Percentiles rank a stretch among this genome's conserved stretches.
phyloP scores from a whole-genome alignment of 805 yeast genomes.

The Candida fluviatilis region DNA sequence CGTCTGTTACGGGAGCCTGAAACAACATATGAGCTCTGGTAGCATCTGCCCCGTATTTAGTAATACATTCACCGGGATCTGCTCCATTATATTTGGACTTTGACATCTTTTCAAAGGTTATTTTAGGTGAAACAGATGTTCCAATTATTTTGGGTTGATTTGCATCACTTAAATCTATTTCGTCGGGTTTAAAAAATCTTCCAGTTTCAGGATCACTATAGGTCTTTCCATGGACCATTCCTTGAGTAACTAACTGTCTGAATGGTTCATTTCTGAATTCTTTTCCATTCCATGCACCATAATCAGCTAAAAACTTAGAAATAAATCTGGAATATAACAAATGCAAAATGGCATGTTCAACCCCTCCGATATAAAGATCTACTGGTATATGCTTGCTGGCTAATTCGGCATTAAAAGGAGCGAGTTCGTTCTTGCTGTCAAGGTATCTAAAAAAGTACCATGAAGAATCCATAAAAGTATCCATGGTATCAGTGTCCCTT shows the following conservation, averaged over 20 bases:
- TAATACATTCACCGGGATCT: constrained; percentile 77
- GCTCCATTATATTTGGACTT: constrained; percentile 94
- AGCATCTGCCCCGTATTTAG: constrained; percentile 84
- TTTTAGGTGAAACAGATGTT: constrained; percentile 47
- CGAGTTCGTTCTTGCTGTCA: constrained; percentile 59
- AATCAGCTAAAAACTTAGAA: constrained; percentile 67
- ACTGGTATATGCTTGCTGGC: constrained; percentile 62
- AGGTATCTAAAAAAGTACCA: constrained; percentile 90
- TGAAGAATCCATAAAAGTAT: constrained; percentile 95
- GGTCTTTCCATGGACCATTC: constrained; percentile 97
- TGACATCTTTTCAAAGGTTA: constrained; percentile 89
- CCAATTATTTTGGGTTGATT: constrained; percentile 42
- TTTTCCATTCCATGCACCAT: constrained; percentile 66
- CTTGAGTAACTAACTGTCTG: constrained; percentile 78
- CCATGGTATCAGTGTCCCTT: constrained; percentile 98
- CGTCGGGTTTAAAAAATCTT: constrained; percentile 74
- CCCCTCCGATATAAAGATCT: constrained; percentile 89
- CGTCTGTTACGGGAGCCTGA: constrained; percentile 84
- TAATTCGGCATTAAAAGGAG: constrained; percentile 44
- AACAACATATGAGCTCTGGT: constrained; percentile 90
- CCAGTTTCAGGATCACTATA: constrained; percentile 68
- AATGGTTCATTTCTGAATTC: constrained; percentile 73
- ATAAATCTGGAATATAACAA: constrained; percentile 82
- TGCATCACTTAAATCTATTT: constrained; percentile 46
- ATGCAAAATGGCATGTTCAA: constrained; percentile 95